These are phyloP conservation scores for Phytophthora parvispora DNA, from an alignment of 352 stramenopile genomes.

Conservation along the genomic window DNA sequence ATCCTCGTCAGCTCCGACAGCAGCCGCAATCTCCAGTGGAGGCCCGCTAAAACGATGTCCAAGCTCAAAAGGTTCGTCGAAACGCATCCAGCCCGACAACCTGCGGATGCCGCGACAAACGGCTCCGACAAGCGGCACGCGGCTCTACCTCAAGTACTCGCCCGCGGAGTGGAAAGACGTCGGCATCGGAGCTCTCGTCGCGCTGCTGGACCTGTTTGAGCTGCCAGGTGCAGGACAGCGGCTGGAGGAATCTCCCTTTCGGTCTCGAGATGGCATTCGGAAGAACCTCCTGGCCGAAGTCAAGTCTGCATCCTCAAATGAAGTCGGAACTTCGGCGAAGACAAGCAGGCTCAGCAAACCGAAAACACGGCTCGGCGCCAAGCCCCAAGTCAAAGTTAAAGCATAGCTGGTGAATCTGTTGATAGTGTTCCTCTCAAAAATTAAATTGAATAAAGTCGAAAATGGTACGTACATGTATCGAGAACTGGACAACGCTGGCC, in stretches of 20 bases:
- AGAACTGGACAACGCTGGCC: neutral
- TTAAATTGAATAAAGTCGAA: neutral
- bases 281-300: conserved; percentile 67
- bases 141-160: conserved; percentile 74
- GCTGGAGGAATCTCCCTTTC: conserved; percentile 57
- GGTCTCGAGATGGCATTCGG: conserved; percentile 59
- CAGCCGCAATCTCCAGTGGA: neutral
- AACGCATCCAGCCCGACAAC: conserved; percentile 8
- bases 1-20: conserved; percentile 16
- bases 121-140: conserved; percentile 30
- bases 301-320: conserved; percentile 15
- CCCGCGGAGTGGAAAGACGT: conserved; percentile 77
- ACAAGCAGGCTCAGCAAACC: conserved; percentile 16
- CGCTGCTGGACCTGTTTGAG: conserved; percentile 72
- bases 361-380: conserved; percentile 15
- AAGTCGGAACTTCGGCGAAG: conserved; percentile 7
- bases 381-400: conserved; percentile 23
- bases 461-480: neutral
- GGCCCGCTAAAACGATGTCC: conserved; percentile 5
- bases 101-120: conserved; percentile 21
- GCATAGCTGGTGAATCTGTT: neutral
- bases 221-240: conserved; percentile 40
- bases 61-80: conserved; percentile 16
- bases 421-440: neutral
- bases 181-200: conserved; percentile 64